phyloP scores from a whole-genome alignment of 805 yeast species.

The Starmera dryadoides region DNA sequence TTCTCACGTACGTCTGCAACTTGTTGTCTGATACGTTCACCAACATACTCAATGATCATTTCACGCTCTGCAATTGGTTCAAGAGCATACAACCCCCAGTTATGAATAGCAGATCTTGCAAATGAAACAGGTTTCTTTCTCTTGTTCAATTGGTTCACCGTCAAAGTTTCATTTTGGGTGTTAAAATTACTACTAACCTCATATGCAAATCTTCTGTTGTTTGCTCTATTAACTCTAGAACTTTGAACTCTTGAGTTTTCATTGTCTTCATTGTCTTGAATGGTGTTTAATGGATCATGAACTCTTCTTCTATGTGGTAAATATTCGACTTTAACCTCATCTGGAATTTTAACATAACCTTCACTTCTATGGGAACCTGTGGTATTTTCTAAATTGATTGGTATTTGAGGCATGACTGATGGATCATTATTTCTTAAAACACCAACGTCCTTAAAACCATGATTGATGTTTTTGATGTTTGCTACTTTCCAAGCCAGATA shows the following conservation, averaged over 20 bases:
- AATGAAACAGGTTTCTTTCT: slow-evolving; percentile 93
- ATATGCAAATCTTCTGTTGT: slow-evolving; percentile 82
- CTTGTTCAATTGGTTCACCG: slow-evolving; percentile 80
- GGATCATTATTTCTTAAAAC: neutral
- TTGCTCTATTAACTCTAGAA: slow-evolving; percentile 81
- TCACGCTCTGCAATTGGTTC: slow-evolving; percentile 95
- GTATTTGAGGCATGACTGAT: slow-evolving; percentile 17
- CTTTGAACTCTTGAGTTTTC: slow-evolving; percentile 43
- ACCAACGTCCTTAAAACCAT: slow-evolving; percentile 20
- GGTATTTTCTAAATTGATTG: slow-evolving; percentile 26
- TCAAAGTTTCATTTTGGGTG: slow-evolving; percentile 72
- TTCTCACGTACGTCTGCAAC: slow-evolving; percentile 91
- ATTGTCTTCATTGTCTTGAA: slow-evolving; percentile 57
- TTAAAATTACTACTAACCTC: slow-evolving; percentile 83
- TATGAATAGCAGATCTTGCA: slow-evolving; percentile 94
- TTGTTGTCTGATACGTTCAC: slow-evolving; percentile 88
- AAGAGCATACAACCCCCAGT: slow-evolving; percentile 95
- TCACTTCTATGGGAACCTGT: slow-evolving; percentile 65
- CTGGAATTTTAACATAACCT: slow-evolving; percentile 69
- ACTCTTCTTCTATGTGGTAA: slow-evolving; percentile 73
- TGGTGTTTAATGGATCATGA: slow-evolving; percentile 64
- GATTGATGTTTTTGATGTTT: slow-evolving; percentile 20
- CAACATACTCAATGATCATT: slow-evolving; percentile 97
- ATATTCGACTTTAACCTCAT: slow-evolving; percentile 64
- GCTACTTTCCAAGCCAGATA: slow-evolving; percentile 66